A percentile compares a stretch with the other conserved stretches of the same genome.
These are phyloP conservation scores for Giardia duodenalis DNA, from an alignment of 208 protist species.

Conservation along the genomic window DNA sequence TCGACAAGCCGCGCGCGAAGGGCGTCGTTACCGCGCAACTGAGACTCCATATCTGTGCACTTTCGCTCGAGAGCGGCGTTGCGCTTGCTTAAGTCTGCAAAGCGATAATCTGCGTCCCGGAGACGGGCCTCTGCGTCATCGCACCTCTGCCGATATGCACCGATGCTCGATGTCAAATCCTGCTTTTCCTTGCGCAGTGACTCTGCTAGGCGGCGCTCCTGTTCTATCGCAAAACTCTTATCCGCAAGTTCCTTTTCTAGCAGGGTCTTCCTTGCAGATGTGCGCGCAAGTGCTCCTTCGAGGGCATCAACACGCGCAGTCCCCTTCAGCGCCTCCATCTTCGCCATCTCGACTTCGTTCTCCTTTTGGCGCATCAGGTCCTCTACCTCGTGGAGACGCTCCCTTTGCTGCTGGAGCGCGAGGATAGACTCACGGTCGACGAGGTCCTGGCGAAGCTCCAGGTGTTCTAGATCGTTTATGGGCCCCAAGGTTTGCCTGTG, in stretches of 20 bases:
- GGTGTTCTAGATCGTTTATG: background rate
- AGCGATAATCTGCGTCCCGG: background rate
- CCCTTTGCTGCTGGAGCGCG: background rate
- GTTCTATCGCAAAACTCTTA: background rate
- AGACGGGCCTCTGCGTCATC: background rate
- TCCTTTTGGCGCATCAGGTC: background rate
- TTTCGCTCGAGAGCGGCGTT: background rate
- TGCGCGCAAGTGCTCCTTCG: background rate
- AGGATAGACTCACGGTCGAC: constrained; percentile 6
- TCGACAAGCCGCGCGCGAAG: background rate
- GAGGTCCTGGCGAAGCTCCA: background rate
- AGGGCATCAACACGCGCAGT: background rate
- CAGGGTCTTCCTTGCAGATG: background rate
- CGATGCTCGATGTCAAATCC: background rate
- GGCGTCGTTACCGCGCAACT: background rate
- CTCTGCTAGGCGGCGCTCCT: background rate
- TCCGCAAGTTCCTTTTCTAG: background rate
- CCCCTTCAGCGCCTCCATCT: background rate
- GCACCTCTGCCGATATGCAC: background rate
- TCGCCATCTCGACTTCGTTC: background rate
- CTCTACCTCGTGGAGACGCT: background rate
- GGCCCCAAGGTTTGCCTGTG: background rate
- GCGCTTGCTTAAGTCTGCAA: background rate
- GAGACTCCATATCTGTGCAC: background rate
- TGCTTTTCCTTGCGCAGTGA: background rate